Conservation (phyloP, 2,329 filamentous ascomycete species). For the Byssochlamys sp. region DNA sequence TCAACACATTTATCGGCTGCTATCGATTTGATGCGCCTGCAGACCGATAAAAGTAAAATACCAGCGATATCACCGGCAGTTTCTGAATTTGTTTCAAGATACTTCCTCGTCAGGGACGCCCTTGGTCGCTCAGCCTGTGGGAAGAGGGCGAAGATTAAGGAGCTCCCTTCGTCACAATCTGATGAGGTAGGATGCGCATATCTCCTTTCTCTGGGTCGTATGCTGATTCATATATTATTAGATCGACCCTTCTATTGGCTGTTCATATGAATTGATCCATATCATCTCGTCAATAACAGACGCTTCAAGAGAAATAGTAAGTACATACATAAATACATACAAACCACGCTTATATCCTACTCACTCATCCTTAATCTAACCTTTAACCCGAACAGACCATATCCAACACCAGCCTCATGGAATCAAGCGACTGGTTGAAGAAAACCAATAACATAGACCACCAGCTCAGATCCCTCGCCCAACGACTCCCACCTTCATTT, state of each 20-base stretch:
- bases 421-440: neutral
- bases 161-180: conserved; percentile 3
- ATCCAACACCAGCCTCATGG: neutral
- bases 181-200: conserved; percentile 2
- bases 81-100: conserved; percentile 5
- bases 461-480: conserved; percentile 4
- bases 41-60: neutral
- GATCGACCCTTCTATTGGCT: conserved; percentile 8
- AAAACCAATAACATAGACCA: conserved; percentile 1
- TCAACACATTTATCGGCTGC: conserved; percentile 7
- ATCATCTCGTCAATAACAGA: conserved; percentile 7
- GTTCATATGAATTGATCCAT: conserved; percentile 7
- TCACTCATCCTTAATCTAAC: neutral
- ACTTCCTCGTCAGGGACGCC: conserved; percentile 9
- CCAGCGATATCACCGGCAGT: conserved; percentile 3
- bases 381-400: neutral
- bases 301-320: conserved; percentile 7
- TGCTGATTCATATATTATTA: neutral
- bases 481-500: conserved; percentile 3
- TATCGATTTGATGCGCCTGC: conserved; percentile 6
- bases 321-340: neutral
- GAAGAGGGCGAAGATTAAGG: conserved; percentile 7
- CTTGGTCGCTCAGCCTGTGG: conserved; percentile 8
- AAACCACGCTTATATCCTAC: too few species aligned
- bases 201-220: neutral